Evolutionary conservation across 768 basidiomycete genomes (phyloP).

Genomic region (Tephrocybe sp.): DNA sequence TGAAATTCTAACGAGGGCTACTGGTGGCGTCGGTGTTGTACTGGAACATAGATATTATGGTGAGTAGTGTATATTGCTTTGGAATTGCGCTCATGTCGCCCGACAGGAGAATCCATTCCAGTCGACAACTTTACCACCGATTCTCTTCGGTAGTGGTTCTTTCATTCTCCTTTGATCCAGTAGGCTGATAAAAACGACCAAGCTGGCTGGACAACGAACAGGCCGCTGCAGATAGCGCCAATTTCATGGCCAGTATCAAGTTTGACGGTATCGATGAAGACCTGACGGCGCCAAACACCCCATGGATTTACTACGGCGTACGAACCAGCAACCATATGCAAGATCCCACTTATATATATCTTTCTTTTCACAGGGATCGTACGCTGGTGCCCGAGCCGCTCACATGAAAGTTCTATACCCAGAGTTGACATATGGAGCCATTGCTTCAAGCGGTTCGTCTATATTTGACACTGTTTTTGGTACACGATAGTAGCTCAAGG

Average conservation of each 20-base stretch:
- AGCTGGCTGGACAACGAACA: constrained; percentile 92
- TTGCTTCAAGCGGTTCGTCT: constrained; percentile 77
- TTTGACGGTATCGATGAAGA: constrained; percentile 72
- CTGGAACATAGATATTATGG: constrained; percentile 94
- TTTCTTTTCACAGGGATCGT: constrained; percentile 62
- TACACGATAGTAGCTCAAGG: neutral
- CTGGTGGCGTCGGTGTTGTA: constrained; percentile 87
- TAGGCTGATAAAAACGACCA: constrained; percentile 8
- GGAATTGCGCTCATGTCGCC: constrained; percentile 13
- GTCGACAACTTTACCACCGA: constrained; percentile 81
- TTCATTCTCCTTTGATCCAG: neutral
- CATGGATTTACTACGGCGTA: constrained; percentile 95
- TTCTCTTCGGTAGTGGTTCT: constrained; percentile 57
- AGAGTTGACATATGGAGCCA: constrained; percentile 85
- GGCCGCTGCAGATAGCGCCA: constrained; percentile 86
- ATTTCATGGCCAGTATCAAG: constrained; percentile 83
- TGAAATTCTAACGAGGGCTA: constrained; percentile 81
- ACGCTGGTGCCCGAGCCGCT: constrained; percentile 91
- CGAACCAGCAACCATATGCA: constrained; percentile 19
- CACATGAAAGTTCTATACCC: constrained; percentile 90
- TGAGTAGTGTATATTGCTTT: constrained; percentile 15
- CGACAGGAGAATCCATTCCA: constrained; percentile 69
- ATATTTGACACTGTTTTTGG: constrained; percentile 1
- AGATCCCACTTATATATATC: neutral
- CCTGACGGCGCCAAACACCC: constrained; percentile 68